A percentile compares a stretch with the other conserved stretches of the same genome.
These are phyloP conservation scores for Chalciporus pseudorubinellus DNA, from an alignment of 768 basidiomycete genomes.

Conservation along the genomic window DNA sequence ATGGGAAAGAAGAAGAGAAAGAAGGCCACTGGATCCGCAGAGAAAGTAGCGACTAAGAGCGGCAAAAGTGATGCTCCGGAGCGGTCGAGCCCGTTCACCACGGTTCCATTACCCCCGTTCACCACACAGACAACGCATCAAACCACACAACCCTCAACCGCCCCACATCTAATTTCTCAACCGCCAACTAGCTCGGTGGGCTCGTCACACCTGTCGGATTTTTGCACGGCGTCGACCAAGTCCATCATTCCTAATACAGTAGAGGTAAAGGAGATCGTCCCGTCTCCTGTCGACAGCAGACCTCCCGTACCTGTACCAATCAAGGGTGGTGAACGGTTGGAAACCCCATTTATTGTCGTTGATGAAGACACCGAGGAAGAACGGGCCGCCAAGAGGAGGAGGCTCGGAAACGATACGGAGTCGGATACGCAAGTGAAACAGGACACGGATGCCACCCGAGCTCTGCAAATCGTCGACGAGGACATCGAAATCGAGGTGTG, in stretches of 20 bases:
- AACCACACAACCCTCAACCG: neutral
- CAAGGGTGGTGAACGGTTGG: conserved; percentile 24
- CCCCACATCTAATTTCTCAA: conserved; percentile 2
- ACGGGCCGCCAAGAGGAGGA: conserved; percentile 56
- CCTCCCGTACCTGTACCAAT: conserved; percentile 36
- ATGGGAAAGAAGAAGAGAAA: conserved; percentile 42
- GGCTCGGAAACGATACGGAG: conserved; percentile 21
- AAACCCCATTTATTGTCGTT: conserved; percentile 56
- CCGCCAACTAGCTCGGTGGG: neutral
- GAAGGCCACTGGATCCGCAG: conserved; percentile 34
- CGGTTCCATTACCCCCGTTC: conserved; percentile 37
- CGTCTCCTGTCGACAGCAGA: conserved; percentile 15
- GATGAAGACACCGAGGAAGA: conserved; percentile 57
- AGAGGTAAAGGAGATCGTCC: conserved; percentile 19
- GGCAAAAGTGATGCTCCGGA: conserved; percentile 34
- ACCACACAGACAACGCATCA: conserved; percentile 8
- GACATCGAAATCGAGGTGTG: conserved; percentile 31
- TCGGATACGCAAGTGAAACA: neutral
- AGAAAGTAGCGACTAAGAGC: conserved; percentile 42
- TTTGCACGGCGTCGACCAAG: conserved; percentile 5
- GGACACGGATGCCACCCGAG: neutral
- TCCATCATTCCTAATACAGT: neutral
- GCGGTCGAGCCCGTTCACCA: conserved; percentile 43
- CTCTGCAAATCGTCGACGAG: conserved; percentile 21
- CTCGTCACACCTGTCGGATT: conserved; percentile 10